Conservation (phyloP, 495 filamentous ascomycete genomes). For the Penicillium ucsense region DNA sequence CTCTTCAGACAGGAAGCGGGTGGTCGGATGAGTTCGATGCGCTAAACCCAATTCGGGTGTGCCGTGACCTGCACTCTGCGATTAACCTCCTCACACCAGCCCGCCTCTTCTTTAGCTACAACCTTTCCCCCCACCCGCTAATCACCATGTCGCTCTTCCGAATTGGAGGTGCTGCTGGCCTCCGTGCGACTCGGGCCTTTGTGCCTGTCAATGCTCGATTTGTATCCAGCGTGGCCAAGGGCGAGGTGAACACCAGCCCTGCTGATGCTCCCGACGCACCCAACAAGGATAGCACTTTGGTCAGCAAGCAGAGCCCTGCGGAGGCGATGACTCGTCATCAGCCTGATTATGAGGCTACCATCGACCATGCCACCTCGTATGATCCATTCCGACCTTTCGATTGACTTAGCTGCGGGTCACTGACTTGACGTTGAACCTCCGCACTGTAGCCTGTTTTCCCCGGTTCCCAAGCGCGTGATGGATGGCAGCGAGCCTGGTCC, state of each 20-base stretch:
- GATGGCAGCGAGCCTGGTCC: conserved; percentile 79
- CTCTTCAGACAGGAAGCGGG: conserved; percentile 29
- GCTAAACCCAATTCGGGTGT: conserved; percentile 34
- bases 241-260: conserved; percentile 28
- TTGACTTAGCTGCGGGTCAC: conserved; percentile 4
- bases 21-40: conserved; percentile 32
- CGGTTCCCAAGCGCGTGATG: conserved; percentile 78
- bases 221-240: conserved; percentile 18
- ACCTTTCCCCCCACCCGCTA: conserved; percentile 13
- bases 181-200: conserved; percentile 25
- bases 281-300: conserved; percentile 34
- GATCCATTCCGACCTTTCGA: conserved; percentile 9
- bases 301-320: conserved; percentile 41
- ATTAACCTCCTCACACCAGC: conserved; percentile 26
- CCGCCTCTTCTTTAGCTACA: conserved; percentile 10
- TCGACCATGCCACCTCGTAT: conserved; percentile 78
- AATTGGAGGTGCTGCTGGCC: conserved; percentile 28
- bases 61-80: conserved; percentile 29
- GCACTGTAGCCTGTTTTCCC: conserved; percentile 65
- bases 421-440: conserved; percentile 10
- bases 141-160: conserved; percentile 38
- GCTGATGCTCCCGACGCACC: conserved; percentile 31
- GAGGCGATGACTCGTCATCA: conserved; percentile 51
- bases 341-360: conserved; percentile 68
- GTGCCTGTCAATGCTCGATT: conserved; percentile 29